Base-by-base conservation (phyloP, 2,329 filamentous ascomycete species). In the Didymella keratinophila region DNA sequence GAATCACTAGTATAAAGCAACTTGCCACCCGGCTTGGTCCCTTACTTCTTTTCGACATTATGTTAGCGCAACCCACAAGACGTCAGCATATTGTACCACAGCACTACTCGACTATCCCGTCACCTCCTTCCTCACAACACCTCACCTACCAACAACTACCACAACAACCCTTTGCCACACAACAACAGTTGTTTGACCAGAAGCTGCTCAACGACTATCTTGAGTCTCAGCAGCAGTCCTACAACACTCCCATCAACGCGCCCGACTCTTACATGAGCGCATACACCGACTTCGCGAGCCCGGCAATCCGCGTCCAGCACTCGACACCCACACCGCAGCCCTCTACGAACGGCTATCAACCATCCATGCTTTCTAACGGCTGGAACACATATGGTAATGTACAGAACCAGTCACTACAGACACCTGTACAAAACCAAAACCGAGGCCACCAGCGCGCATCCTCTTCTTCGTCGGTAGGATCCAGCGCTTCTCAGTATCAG, bases 271-370 rank as follows among this genome's bases (percentile, higher is more conserved):
- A 70, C 65, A 77, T 77, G 74, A 59, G 63, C 61, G 63, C 71
- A 56, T 73, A 70, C 45, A 64, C 56, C 64, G 69, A 74, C 61
- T 74, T 73, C 56, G 62, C 68, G 47, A 76, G 73, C 56, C 77
- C 77, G 49, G 63, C 74, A 28, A 78, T 78, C 59, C 70, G 76
- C 56, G 71, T 79, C 28, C 76, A 78, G 59, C 76, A 78, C 60
- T 77, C 76, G 62, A 77, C 76, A 21, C 76, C 77, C 16, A 73
- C 71, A 42, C 72, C 76, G 25, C 74, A 77, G 55, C 57, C 70
- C 32, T 51, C 68, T 8, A 63, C 70, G 32, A 66, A 44, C 59
- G 57, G 27, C 51, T 76, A 70, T 56, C 72, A 73, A 53, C 43
- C 72, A 16, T 60, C 71, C 41, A 75, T 77, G 74, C 67, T 74